These are phyloP conservation scores for Rhinocladiella similis DNA, from an alignment of 2,329 filamentous ascomycete species.

Conservation along the genomic window DNA sequence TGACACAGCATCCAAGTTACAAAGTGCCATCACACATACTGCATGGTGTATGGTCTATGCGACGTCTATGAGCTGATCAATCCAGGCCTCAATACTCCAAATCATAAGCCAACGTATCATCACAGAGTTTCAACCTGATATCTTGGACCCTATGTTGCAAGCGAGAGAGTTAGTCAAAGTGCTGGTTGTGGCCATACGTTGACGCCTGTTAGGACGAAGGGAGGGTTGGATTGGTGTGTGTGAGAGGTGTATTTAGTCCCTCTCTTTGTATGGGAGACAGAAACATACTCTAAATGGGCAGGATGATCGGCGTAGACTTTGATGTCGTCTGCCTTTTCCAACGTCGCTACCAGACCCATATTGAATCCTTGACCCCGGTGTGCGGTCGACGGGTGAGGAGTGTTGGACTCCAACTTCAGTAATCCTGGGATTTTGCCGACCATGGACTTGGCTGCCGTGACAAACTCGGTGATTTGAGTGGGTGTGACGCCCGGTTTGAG, in stretches of 20 bases:
- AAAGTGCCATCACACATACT: too few species aligned
- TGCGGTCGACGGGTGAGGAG: slow-evolving; percentile 42
- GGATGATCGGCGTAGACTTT: slow-evolving; percentile 47
- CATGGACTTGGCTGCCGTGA: slow-evolving; percentile 36
- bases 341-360: slow-evolving; percentile 47
- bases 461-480: slow-evolving; percentile 37
- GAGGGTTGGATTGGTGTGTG: neutral
- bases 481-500: slow-evolving; percentile 41
- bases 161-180: too few species aligned
- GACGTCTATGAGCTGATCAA: neutral
- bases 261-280: too few species aligned
- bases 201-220: too few species aligned
- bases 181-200: too few species aligned
- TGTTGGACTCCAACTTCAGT: slow-evolving; percentile 37
- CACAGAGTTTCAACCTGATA: slow-evolving; percentile 42
- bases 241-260: too few species aligned
- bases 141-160: slow-evolving; percentile 37
- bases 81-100: slow-evolving; percentile 35
- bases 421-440: slow-evolving; percentile 45
- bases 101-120: slow-evolving; percentile 45
- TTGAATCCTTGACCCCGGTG: slow-evolving; percentile 47
- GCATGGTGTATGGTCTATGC: too few species aligned
- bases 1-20: too few species aligned
- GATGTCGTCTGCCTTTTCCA: slow-evolving; percentile 46
- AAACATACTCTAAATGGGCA: slow-evolving; percentile 46